Conservation (phyloP, 768 basidiomycete species). For the Daedaleopsis nitida region DNA sequence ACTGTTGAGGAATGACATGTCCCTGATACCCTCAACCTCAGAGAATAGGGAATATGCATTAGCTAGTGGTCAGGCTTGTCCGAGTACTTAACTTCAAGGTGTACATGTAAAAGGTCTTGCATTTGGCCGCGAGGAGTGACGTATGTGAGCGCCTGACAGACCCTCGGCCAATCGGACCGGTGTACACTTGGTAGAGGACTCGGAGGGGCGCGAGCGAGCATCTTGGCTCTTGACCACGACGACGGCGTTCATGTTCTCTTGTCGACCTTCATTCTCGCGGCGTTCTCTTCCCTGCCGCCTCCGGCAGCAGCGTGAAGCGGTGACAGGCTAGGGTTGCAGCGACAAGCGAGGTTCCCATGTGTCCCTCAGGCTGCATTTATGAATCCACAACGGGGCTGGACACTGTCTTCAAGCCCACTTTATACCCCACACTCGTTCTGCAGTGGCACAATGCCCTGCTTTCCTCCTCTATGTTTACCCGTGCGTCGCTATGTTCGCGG, state of each 20-base stretch:
- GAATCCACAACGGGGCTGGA: background rate
- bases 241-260: background rate
- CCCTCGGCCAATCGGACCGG: background rate
- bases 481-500: background rate
- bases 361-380: constrained; percentile 1
- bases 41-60: no score
- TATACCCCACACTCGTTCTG: background rate
- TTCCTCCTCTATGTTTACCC: background rate
- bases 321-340: background rate
- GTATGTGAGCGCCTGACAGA: no score
- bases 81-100: no score
- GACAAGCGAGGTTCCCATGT: constrained; percentile 5
- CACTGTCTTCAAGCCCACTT: background rate
- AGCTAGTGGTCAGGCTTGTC: no score
- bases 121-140: no score
- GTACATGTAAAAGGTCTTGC: no score
- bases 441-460: constrained; percentile 2
- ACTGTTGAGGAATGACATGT: no score
- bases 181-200: background rate
- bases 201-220: background rate
- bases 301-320: background rate
- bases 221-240: background rate
- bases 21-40: no score
- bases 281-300: background rate
- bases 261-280: background rate